A percentile compares a stretch with the other conserved stretches of the same genome.
Evolutionary conservation across 768 basidiomycete species (phyloP).

Genomic region (Psilocybe azurescens): DNA sequence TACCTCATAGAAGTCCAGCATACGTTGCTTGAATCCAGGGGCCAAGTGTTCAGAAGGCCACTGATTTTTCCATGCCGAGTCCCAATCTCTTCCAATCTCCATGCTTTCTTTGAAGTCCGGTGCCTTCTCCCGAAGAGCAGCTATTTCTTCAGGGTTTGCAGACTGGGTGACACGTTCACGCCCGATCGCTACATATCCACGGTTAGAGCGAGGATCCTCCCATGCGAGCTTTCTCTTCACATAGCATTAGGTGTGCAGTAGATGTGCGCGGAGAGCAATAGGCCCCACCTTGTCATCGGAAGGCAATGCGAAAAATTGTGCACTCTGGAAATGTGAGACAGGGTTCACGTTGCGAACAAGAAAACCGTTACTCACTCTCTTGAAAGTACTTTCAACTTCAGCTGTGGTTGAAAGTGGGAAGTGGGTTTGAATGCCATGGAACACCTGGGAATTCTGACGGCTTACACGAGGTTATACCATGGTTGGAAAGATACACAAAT

Average conservation of each 20-base stretch:
- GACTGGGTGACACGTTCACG: conserved; percentile 85
- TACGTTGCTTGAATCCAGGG: conserved; percentile 72
- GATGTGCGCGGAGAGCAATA: not conserved
- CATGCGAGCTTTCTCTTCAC: conserved; percentile 68
- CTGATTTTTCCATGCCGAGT: conserved; percentile 74
- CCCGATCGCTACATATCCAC: conserved; percentile 83
- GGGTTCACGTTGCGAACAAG: not conserved
- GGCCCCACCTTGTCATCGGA: conserved; percentile 58
- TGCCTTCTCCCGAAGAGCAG: conserved; percentile 69
- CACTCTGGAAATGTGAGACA: conserved; percentile 54
- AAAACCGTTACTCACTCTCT: conserved; percentile 50
- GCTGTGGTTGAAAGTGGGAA: conserved; percentile 25
- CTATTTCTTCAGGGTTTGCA: conserved; percentile 73
- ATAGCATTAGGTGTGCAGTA: not conserved
- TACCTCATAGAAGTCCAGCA: conserved; percentile 79
- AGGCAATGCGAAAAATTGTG: conserved; percentile 75
- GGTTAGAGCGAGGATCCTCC: conserved; percentile 86
- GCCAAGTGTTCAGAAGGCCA: conserved; percentile 74
- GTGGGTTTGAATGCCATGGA: conserved; percentile 2
- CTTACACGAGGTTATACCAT: conserved; percentile 65
- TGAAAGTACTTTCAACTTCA: conserved; percentile 64
- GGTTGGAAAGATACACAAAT: conserved; percentile 78
- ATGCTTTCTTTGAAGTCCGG: conserved; percentile 87
- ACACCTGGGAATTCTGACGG: conserved; percentile 3
- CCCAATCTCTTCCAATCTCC: conserved; percentile 91